Evolutionary conservation across 129 eudicot species (phyloP).

Genomic region (Flaveria bidentis): DNA sequence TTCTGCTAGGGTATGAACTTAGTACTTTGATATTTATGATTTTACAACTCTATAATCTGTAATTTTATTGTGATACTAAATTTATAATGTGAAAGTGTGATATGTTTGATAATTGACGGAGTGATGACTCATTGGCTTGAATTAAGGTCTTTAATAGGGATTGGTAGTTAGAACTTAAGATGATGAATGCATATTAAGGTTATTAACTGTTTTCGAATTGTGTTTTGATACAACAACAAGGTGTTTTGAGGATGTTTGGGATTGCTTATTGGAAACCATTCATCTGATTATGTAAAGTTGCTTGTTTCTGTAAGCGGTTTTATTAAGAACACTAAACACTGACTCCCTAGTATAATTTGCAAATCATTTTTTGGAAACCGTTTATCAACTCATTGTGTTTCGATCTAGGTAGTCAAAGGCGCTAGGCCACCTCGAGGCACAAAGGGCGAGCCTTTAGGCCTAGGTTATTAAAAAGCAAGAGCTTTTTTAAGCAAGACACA

Average conservation of each 20-base stretch:
- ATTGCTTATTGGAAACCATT: neutral
- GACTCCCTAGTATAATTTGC: neutral
- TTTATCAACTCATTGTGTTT: too few relatives aligned
- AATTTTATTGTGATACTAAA: too few relatives aligned
- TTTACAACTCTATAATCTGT: neutral
- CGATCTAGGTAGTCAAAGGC: too few relatives aligned
- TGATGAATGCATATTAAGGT: neutral
- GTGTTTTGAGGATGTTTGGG: neutral
- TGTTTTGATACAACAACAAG: neutral
- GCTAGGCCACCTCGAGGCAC: too few relatives aligned
- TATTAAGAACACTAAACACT: neutral
- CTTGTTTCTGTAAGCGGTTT: neutral
- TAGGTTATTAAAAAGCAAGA: too few relatives aligned
- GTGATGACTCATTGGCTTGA: too few relatives aligned
- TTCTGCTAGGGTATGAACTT: conserved; percentile 76
- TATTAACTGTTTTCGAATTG: neutral
- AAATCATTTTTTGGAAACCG: neutral
- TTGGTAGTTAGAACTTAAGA: neutral
- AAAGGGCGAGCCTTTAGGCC: too few relatives aligned
- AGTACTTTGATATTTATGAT: neutral
- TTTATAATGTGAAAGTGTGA: too few relatives aligned
- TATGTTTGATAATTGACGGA: too few relatives aligned
- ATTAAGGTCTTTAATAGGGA: neutral
- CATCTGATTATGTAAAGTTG: neutral
- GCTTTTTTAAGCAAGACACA: too few relatives aligned